Conservation (phyloP, 768 basidiomycete genomes). For the Melanogaster broomeanus region DNA sequence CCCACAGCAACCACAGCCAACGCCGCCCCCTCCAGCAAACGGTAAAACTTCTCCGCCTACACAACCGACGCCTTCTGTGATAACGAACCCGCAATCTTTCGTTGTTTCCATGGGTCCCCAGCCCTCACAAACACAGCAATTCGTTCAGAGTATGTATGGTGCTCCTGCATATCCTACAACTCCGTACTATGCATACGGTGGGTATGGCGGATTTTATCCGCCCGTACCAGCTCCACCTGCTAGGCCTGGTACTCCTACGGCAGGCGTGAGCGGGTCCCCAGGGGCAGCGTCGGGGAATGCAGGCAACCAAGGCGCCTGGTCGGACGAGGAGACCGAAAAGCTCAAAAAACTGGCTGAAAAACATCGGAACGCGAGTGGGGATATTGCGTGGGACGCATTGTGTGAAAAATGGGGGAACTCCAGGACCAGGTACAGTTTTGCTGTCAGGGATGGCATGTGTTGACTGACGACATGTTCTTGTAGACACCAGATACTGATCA, state of each 20-base stretch:
- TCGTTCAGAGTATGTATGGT: slow-evolving; percentile 34
- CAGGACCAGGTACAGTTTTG: slow-evolving; percentile 59
- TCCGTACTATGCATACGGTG: slow-evolving; percentile 63
- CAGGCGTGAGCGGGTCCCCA: slow-evolving; percentile 23
- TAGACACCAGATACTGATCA: slow-evolving; percentile 83
- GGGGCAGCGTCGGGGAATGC: slow-evolving; percentile 26
- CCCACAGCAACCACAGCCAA: slow-evolving; percentile 35
- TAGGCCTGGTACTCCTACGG: slow-evolving; percentile 25
- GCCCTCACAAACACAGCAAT: slow-evolving; percentile 49
- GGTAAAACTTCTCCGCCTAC: slow-evolving; percentile 34
- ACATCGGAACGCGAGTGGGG: slow-evolving; percentile 47
- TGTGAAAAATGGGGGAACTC: slow-evolving; percentile 72
- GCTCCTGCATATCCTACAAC: slow-evolving; percentile 55
- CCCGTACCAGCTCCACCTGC: slow-evolving; percentile 22
- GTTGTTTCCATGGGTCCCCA: slow-evolving; percentile 67
- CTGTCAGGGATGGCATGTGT: neutral
- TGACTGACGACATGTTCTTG: slow-evolving; percentile 6
- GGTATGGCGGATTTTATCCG: slow-evolving; percentile 35
- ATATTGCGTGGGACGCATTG: slow-evolving; percentile 80
- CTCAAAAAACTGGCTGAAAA: slow-evolving; percentile 71
- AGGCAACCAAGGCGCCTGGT: slow-evolving; percentile 74
- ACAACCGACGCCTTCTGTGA: slow-evolving; percentile 46
- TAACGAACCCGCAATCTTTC: slow-evolving; percentile 73
- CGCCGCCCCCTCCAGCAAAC: slow-evolving; percentile 39
- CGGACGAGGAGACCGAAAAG: slow-evolving; percentile 73